A percentile compares a stretch with the other conserved stretches of the same genome.
phyloP scores from a whole-genome alignment of 192 early-diverging fungal genomes.

The Entomortierella chlamydospora region DNA sequence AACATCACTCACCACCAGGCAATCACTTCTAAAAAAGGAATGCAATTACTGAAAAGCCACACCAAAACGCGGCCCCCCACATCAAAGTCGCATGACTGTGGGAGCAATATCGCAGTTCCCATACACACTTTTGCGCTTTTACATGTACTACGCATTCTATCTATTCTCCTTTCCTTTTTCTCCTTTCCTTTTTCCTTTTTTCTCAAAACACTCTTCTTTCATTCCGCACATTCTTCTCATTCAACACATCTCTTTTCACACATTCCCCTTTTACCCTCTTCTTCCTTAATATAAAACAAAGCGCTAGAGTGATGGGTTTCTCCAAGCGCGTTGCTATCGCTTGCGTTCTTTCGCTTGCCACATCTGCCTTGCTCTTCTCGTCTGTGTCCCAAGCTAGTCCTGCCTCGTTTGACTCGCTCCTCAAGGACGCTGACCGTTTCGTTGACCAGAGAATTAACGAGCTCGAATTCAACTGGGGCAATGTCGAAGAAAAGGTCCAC shows the following conservation, averaged over 20 bases:
- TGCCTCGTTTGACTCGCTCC: conserved; percentile 26
- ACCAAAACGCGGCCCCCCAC: too few species aligned
- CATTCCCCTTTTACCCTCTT: background rate
- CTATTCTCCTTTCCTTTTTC: background rate
- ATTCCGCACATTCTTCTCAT: background rate
- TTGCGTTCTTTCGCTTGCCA: conserved; percentile 49
- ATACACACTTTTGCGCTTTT: too few species aligned
- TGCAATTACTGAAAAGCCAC: too few species aligned
- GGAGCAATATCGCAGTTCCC: too few species aligned
- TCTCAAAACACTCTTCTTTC: conserved; percentile 6
- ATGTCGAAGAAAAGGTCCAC: conserved; percentile 43
- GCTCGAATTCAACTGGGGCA: conserved; percentile 47
- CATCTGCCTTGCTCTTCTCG: conserved; percentile 36
- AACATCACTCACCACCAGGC: too few species aligned
- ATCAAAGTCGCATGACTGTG: too few species aligned
- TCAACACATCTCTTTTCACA: background rate
- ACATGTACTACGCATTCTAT: too few species aligned
- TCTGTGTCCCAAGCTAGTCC: conserved; percentile 21
- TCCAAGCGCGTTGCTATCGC: conserved; percentile 42
- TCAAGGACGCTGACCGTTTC: conserved; percentile 37
- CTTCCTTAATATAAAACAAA: background rate
- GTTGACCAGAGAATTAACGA: conserved; percentile 35
- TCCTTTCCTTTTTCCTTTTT: background rate
- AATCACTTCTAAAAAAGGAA: too few species aligned
- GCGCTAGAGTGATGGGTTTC: conserved; percentile 46